Conservation (phyloP, 1,139 yeast species). For the Blastobotrys ciferrii region DNA sequence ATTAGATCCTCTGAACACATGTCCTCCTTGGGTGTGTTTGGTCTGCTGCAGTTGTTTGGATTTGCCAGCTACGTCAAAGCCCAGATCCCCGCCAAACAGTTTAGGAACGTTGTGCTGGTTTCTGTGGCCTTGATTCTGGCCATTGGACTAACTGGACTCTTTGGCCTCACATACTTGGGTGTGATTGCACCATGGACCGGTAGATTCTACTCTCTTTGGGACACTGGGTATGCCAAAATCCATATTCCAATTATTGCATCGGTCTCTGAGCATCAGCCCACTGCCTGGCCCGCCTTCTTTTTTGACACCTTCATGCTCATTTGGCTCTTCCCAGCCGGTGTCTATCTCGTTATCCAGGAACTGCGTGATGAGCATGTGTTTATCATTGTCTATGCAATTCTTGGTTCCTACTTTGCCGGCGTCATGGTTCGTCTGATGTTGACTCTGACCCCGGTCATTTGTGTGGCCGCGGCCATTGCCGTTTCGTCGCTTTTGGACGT, state of each 20-base stretch:
- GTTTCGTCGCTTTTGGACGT: constrained; percentile 80
- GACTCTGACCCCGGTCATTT: constrained; percentile 92
- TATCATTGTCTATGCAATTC: constrained; percentile 82
- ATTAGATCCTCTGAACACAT: constrained; percentile 97
- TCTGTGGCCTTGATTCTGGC: constrained; percentile 55
- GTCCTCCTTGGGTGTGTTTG: constrained; percentile 98
- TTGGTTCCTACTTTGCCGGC: constrained; percentile 97
- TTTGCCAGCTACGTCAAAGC: constrained; percentile 79
- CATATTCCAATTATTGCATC: constrained; percentile 99
- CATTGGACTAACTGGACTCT: constrained; percentile 68
- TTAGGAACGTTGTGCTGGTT: constrained; percentile 66
- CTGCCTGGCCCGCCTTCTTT: constrained; percentile 98
- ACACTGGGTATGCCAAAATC: constrained; percentile 93
- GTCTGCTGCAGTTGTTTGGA: constrained; percentile 86
- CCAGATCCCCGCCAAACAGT: constrained; percentile 70
- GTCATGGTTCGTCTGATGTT: constrained; percentile 98
- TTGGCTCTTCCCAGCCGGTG: constrained; percentile 99
- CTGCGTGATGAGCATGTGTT: constrained; percentile 90
- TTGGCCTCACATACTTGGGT: constrained; percentile 82
- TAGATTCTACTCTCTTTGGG: constrained; percentile 97
- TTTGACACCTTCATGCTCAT: constrained; percentile 89
- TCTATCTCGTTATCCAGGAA: constrained; percentile 85
- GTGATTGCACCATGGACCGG: constrained; percentile 99
- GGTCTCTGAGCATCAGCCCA: constrained; percentile 98
- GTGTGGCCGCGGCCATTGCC: constrained; percentile 89